Conservation (phyloP, 179 eudicot species). For the Beta macrorhiza region DNA sequence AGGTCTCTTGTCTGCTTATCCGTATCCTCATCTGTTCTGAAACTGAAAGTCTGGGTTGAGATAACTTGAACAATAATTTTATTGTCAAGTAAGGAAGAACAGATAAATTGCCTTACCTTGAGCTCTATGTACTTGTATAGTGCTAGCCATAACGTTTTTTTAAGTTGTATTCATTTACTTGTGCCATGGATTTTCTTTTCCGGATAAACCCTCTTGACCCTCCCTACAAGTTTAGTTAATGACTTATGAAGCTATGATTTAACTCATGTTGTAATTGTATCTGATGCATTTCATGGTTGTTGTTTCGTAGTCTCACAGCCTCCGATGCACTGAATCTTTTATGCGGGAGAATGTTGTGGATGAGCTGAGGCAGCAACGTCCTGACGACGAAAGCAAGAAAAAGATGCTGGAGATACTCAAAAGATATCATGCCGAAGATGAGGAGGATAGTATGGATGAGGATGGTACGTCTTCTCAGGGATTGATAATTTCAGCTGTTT, state of each 20-base stretch:
- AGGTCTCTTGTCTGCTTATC: too few relatives aligned
- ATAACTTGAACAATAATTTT: too few relatives aligned
- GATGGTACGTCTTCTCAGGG: slow-evolving; percentile 24
- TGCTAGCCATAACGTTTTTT: neutral
- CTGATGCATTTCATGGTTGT: slow-evolving; percentile 16
- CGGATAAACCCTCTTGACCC: neutral
- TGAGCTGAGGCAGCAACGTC: slow-evolving; percentile 56
- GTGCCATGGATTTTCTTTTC: too few relatives aligned
- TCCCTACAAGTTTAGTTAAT: neutral
- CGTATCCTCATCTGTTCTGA: too few relatives aligned
- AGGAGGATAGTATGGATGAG: slow-evolving; percentile 55
- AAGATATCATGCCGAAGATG: slow-evolving; percentile 66
- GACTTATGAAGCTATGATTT: neutral
- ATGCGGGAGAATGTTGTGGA: slow-evolving; percentile 88
- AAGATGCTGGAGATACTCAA: slow-evolving; percentile 78
- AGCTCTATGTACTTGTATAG: neutral
- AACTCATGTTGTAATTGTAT: neutral
- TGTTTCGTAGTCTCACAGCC: slow-evolving; percentile 66
- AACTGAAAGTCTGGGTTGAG: too few relatives aligned
- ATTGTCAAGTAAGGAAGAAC: too few relatives aligned
- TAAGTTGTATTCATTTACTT: neutral
- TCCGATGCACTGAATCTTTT: slow-evolving; percentile 85
- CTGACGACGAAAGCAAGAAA: slow-evolving; percentile 62
- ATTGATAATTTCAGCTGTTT: neutral
- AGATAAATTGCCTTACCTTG: neutral